These are phyloP conservation scores for Echinosophora koreensis DNA, from an alignment of 306 rosid genomes.

Conservation along the genomic window DNA sequence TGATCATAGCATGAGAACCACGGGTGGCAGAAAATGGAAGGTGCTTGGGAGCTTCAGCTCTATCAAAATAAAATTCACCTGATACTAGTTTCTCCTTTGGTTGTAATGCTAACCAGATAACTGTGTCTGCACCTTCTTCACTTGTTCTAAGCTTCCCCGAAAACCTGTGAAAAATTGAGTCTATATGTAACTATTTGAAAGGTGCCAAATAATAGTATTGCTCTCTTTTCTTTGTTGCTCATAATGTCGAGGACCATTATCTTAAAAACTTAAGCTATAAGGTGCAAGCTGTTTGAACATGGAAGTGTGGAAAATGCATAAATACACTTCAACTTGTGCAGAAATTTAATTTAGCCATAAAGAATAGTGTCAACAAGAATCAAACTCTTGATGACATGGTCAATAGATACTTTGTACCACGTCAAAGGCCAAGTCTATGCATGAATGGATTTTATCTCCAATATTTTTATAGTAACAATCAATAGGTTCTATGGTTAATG, in stretches of 20 bases:
- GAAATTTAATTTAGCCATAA: neutral
- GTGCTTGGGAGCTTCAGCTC: slow-evolving; percentile 89
- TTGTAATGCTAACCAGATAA: slow-evolving; percentile 80
- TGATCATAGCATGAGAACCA: slow-evolving; percentile 67
- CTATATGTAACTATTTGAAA: neutral
- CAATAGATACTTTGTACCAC: neutral
- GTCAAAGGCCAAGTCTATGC: neutral
- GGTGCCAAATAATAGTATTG: neutral
- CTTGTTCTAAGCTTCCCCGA: slow-evolving; percentile 84
- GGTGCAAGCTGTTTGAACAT: neutral
- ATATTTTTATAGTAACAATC: slow-evolving; percentile 11
- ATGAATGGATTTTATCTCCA: neutral
- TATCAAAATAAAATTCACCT: slow-evolving; percentile 88
- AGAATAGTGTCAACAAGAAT: neutral
- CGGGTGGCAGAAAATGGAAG: slow-evolving; percentile 68
- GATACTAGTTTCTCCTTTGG: slow-evolving; percentile 79
- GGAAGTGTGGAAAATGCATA: neutral
- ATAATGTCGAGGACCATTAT: neutral
- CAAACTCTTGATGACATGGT: neutral
- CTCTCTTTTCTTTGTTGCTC: neutral
- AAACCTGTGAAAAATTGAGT: slow-evolving; percentile 57
- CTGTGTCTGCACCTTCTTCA: slow-evolving; percentile 90
- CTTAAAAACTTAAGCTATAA: neutral
- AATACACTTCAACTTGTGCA: neutral
- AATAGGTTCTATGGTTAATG: neutral